Percentiles rank a stretch among this genome's conserved stretches.
Conservation (phyloP, 768 basidiomycete genomes). For the Boletus huronensis region DNA sequence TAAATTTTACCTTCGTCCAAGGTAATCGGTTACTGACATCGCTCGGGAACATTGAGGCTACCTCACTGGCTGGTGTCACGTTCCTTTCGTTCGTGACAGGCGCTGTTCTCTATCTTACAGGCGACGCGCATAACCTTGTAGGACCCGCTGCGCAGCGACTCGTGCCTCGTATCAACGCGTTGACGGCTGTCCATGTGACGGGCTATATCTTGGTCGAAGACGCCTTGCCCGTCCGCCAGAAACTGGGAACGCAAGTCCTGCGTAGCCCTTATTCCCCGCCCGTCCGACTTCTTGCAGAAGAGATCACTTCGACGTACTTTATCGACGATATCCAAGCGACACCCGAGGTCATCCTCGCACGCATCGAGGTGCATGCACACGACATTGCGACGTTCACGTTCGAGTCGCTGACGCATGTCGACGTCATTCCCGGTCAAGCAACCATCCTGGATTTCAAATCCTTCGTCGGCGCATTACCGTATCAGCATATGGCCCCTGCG, state of each 20-base stretch:
- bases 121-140: conserved; percentile 48
- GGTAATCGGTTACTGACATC: conserved; percentile 63
- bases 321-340: conserved; percentile 17
- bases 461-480: conserved; percentile 45
- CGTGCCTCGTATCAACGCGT: conserved; percentile 54
- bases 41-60: conserved; percentile 61
- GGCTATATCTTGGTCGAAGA: conserved; percentile 53
- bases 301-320: conserved; percentile 34
- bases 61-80: conserved; percentile 53
- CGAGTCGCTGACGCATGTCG: conserved; percentile 33
- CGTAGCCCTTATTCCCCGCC: conserved; percentile 60
- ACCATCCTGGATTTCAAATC: conserved; percentile 52
- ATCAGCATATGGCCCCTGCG: conserved; percentile 53
- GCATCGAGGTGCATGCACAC: conserved; percentile 41
- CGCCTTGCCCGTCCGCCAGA: conserved; percentile 55
- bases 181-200: conserved; percentile 48
- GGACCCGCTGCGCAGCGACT: conserved; percentile 40
- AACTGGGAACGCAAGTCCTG: conserved; percentile 26
- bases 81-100: conserved; percentile 54
- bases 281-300: conserved; percentile 50
- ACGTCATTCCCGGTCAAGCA: conserved; percentile 47
- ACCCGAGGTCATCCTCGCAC: conserved; percentile 29
- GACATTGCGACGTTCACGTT: conserved; percentile 57
- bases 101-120: conserved; percentile 63
- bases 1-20: conserved; percentile 15